Evolutionary conservation across 768 basidiomycete genomes (phyloP), one percentile per base, ranked within the genome.

Genomic region (Mycena latifolia): DNA sequence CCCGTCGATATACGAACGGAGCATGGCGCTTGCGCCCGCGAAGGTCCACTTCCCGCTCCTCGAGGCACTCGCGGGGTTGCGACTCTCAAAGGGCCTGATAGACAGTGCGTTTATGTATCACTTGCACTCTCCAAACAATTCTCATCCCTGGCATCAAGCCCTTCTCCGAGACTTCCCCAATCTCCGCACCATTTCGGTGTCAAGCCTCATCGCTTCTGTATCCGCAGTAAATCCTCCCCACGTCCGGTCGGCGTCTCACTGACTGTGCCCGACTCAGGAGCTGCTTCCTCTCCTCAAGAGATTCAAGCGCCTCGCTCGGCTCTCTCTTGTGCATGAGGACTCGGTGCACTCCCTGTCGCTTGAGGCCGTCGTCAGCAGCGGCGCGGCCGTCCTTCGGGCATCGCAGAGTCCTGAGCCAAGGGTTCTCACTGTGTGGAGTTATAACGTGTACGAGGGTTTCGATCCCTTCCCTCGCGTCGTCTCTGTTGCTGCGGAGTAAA

Each of bases 181-280:
- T 31, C 43, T 65, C 18, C 48, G 51, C 5, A 50, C 56, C 22
- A 41, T 65, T 9, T 53, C 63, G 18, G n/a, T 65, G 7, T 18
- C 39, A 10, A 58, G 22, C n/a, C n/a, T 25, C 14, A 24, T 33
- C 22, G 28, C 28, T 1, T 20, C 14, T 22, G 39, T 52, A 0
- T 12, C 35, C 12, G 7, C 25, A 20, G 55, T 39, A 28, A 25
- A 29, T 45, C 27, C 1, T 10, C 25, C 28, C n/a, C 4, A n/a
- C n/a, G n/a, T n/a, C n/a, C n/a, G n/a, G n/a, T n/a, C n/a, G n/a
- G n/a, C n/a, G n/a, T n/a, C n/a, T n/a, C n/a, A n/a, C n/a, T n/a
- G n/a, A n/a, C n/a, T n/a, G n/a, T n/a, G n/a, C n/a, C n/a, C n/a
- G n/a, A n/a, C n/a, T 5, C 27, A 29, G 37, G 35, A 29, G n/a